phyloP scores from a whole-genome alignment of 1,139 yeast species.

The Meyerozyma athensensis region DNA sequence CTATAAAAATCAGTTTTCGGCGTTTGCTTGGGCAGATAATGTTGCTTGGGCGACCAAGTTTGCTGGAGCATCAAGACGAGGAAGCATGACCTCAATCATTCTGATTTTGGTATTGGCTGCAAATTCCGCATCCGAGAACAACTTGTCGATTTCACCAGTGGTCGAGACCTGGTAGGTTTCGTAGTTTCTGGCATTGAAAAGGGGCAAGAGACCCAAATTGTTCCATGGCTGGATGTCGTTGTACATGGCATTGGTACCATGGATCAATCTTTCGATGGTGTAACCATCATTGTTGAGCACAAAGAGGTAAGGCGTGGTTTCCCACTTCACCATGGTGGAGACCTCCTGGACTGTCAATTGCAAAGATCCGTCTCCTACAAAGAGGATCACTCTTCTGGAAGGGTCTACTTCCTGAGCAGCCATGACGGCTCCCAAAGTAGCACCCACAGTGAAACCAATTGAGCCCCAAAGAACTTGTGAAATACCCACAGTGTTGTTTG shows the following conservation, averaged over 20 bases:
- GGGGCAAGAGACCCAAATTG: conserved; percentile 60
- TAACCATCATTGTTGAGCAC: conserved; percentile 83
- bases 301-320: conserved; percentile 73
- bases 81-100: conserved; percentile 74
- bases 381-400: conserved; percentile 67
- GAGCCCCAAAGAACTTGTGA: conserved; percentile 92
- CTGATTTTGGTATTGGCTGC: conserved; percentile 62
- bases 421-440: conserved; percentile 78
- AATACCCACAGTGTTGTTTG: conserved; percentile 67
- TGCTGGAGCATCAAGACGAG: conserved; percentile 76
- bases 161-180: conserved; percentile 55
- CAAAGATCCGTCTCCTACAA: conserved; percentile 88
- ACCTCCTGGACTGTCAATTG: conserved; percentile 87
- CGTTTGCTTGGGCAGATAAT: conserved; percentile 66
- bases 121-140: conserved; percentile 53
- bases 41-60: conserved; percentile 67
- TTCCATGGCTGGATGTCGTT: conserved; percentile 84
- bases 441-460: conserved; percentile 84
- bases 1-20: conserved; percentile 22
- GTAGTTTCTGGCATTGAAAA: conserved; percentile 65
- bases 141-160: conserved; percentile 60
- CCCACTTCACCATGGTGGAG: conserved; percentile 79
- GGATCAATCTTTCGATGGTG: conserved; percentile 85
- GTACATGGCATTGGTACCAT: conserved; percentile 71
- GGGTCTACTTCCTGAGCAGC: conserved; percentile 76